Conservation (phyloP, 345 rosid genomes). For the Hibiscus mutabilis region DNA sequence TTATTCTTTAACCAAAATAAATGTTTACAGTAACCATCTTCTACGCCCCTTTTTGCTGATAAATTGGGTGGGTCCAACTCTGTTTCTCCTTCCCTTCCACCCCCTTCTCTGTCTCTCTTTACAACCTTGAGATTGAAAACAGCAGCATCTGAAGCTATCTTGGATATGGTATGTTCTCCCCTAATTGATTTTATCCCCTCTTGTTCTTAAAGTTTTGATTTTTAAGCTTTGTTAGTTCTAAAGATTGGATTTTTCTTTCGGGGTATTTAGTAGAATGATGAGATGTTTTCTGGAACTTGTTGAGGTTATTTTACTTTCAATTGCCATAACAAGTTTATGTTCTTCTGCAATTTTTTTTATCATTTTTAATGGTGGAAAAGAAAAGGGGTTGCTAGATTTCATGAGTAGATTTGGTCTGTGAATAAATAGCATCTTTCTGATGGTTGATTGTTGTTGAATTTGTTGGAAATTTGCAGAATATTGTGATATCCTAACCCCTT, state of each 20-base stretch:
- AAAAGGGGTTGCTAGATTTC: not conserved
- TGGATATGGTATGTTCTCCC: conserved; percentile 23
- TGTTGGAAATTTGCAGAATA: not conserved
- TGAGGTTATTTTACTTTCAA: too few species aligned
- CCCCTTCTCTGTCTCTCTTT: not conserved
- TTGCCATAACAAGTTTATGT: not conserved
- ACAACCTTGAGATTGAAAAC: not conserved
- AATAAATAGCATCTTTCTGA: not conserved
- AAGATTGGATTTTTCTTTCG: conserved; percentile 2
- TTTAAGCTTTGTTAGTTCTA: not conserved
- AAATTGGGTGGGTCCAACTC: conserved; percentile 7
- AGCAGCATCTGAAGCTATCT: conserved; percentile 15
- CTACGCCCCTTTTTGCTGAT: not conserved
- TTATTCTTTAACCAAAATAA: too few species aligned
- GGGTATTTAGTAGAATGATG: conserved; percentile 12
- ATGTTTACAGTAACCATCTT: not conserved
- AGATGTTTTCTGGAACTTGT: not conserved
- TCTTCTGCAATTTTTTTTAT: not conserved
- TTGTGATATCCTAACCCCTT: not conserved
- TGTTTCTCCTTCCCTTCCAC: not conserved
- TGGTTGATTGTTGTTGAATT: not conserved
- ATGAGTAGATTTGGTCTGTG: not conserved
- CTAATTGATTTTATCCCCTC: not conserved
- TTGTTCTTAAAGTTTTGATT: not conserved
- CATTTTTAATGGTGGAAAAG: not conserved